Base-by-base conservation (phyloP, 495 filamentous ascomycete genomes). In the Pyronema omphalodes region DNA sequence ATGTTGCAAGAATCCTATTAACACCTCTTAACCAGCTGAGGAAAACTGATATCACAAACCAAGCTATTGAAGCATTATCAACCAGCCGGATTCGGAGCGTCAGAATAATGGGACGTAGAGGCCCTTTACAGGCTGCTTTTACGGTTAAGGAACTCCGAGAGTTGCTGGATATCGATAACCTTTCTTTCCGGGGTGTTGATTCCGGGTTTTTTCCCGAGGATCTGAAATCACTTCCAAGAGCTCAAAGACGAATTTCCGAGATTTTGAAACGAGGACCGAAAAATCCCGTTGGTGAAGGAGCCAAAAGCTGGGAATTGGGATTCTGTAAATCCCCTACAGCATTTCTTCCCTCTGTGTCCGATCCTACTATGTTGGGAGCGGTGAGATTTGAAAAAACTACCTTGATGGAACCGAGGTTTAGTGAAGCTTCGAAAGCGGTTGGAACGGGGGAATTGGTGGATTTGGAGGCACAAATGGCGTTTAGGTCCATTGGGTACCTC, bases 71-170 rank as follows among this genome's bases (percentile, higher is more conserved):
- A 41, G 73, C 75, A 2, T 65, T 98, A 51, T 68, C 75, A 8
- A 77, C 73, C 57, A 95, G 85, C 66, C 79, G 71, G 44, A 73
- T 96, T 44, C 87, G 81, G 60, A 71, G 80, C 11, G 88, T 98
- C 6, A 79, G 79, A 40, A 76, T 98, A 11, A 81, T 94, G 29
- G 91, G 91, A 7, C 73, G 91, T 53, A 75, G 91, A 61, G 91
- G 91, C 0, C 84, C 87, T 0, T 73, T 94, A 70, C 88, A 94
- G 73, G 88, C 85, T 9, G 74, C 91, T 0, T 96, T 94, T 64
- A 94, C 93, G 0, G 89, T 93, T 57, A 96, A 93, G 66, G 91
- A 98, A 66, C 67, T 85, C 1, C 79, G 91, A 3, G 91, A 96
- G 63, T 71, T 95, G 0, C 76, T 94, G 59, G 80, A 84, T 37